Evolutionary conservation across 1,284 basidiomycete genomes (phyloP).

Genomic region (Malassezia slooffiae): DNA sequence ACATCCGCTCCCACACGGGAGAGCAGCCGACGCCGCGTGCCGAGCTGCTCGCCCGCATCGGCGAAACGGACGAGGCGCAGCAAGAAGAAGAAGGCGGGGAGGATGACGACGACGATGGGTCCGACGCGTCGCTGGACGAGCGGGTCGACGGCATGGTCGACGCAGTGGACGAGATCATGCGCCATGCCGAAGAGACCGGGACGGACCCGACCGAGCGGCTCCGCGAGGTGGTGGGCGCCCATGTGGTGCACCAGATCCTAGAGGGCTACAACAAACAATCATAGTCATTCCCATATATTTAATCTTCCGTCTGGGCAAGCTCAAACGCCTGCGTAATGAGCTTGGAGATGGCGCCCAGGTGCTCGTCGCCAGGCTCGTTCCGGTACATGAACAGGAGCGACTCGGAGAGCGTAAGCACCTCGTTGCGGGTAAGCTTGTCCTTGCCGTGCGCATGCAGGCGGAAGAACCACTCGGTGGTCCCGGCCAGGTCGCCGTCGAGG

Average conservation of each 20-base stretch:
- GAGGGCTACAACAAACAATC: conserved; percentile 17
- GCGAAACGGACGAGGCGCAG: conserved; percentile 15
- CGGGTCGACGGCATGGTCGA: conserved; percentile 28
- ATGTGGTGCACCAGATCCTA: conserved; percentile 27
- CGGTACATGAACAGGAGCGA: conserved; percentile 79
- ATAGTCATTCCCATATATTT: too few species aligned
- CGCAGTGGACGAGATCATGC: conserved; percentile 28
- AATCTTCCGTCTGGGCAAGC: too few species aligned
- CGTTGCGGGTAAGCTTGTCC: conserved; percentile 85
- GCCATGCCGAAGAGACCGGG: conserved; percentile 21
- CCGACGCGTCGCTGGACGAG: conserved; percentile 16
- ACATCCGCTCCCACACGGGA: conserved; percentile 27
- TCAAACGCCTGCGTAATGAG: conserved; percentile 38
- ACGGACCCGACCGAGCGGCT: conserved; percentile 28
- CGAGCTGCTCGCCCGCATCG: conserved; percentile 5
- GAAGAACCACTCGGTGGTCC: conserved; percentile 98
- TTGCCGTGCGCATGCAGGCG: conserved; percentile 80
- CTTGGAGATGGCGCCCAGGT: conserved; percentile 55
- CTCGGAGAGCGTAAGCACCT: conserved; percentile 80
- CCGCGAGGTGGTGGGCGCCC: conserved; percentile 26
- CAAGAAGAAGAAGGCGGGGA: conserved; percentile 11
- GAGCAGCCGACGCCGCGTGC: conserved; percentile 15
- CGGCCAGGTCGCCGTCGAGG: conserved; percentile 65
- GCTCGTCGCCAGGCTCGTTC: conserved; percentile 90
- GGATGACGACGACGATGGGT: conserved; percentile 11